Conservation (phyloP, 345 rosid species). For the Streptanthus diversifolius region DNA sequence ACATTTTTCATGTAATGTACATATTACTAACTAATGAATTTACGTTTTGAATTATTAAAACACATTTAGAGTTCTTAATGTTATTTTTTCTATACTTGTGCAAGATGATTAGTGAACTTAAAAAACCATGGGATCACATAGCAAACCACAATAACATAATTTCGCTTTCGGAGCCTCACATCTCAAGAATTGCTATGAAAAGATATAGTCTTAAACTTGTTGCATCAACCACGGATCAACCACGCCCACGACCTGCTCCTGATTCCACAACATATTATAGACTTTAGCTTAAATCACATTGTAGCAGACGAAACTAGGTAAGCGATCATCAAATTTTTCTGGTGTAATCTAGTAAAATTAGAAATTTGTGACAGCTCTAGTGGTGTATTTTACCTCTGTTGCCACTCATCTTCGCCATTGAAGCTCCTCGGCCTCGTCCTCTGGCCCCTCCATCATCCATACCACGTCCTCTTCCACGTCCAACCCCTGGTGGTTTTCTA, state of each 20-base stretch:
- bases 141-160: no score
- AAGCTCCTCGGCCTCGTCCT: constrained; percentile 31
- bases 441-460: constrained; percentile 35
- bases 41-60: no score
- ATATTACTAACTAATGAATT: no score
- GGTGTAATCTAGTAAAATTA: not conserved
- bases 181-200: no score
- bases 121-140: no score
- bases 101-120: no score
- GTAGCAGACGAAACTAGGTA: not conserved
- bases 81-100: no score
- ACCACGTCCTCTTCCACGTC: constrained; percentile 38
- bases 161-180: no score
- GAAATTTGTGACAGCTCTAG: not conserved
- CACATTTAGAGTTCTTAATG: no score
- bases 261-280: not conserved
- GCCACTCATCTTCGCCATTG: constrained; percentile 22
- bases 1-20: no score
- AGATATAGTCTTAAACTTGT: not conserved
- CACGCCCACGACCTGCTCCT: constrained; percentile 38
- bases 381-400: constrained; percentile 28
- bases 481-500: constrained; percentile 39
- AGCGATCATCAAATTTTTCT: not conserved
- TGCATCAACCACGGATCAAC: constrained; percentile 34
- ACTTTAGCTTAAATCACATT: not conserved